These are phyloP conservation scores for Sclerotinia minor DNA, from an alignment of 2,329 filamentous ascomycete species.

Conservation along the genomic window DNA sequence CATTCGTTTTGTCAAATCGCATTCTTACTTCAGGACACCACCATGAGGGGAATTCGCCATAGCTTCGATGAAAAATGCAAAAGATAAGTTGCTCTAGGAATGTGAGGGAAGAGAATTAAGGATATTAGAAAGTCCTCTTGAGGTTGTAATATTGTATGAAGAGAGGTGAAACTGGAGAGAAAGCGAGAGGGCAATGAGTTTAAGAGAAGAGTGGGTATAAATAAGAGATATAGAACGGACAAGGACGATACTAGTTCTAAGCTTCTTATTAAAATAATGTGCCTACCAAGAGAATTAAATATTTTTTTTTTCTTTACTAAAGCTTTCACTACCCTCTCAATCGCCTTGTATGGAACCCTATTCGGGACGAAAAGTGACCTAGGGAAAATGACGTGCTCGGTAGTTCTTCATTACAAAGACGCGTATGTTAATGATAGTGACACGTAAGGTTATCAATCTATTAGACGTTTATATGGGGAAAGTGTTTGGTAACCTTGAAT, in stretches of 20 bases:
- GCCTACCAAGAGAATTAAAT: conserved; percentile 17
- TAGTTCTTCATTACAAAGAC: conserved; percentile 8
- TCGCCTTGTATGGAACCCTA: conserved; percentile 18
- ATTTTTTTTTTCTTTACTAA: conserved; percentile 13
- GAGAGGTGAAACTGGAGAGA: conserved; percentile 2
- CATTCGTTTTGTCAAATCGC: not conserved
- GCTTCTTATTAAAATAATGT: not conserved
- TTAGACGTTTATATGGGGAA: conserved; percentile 18
- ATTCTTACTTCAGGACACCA: conserved; percentile 76
- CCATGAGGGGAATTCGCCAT: conserved; percentile 78
- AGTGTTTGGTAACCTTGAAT: not conserved
- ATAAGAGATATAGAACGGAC: not conserved
- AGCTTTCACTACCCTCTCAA: conserved; percentile 1
- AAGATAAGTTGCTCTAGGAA: conserved; percentile 1
- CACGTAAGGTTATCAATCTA: conserved; percentile 12
- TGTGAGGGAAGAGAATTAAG: conserved; percentile 19
- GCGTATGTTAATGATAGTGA: conserved; percentile 18
- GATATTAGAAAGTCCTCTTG: not conserved
- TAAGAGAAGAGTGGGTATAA: not conserved
- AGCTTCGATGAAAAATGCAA: conserved; percentile 35
- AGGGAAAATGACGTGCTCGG: conserved; percentile 25
- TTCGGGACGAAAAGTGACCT: conserved; percentile 8
- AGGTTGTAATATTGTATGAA: not conserved
- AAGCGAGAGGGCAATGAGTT: conserved; percentile 12
- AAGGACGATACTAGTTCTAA: not conserved